These are phyloP conservation scores for Scolecobasidium constrictum DNA, from an alignment of 2,329 filamentous ascomycete genomes.

Conservation along the genomic window DNA sequence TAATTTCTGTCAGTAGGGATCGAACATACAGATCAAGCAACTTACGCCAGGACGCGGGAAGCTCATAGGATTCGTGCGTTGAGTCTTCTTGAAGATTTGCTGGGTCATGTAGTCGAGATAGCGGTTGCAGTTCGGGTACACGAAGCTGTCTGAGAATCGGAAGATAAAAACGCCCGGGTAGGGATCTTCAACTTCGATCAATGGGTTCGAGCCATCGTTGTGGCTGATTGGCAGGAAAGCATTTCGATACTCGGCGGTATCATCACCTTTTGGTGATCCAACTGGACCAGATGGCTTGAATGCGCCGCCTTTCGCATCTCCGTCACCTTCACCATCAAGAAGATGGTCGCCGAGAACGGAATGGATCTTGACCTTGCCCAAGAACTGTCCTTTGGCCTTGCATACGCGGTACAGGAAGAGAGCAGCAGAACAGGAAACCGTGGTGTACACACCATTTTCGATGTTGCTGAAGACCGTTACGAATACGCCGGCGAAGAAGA, in stretches of 20 bases:
- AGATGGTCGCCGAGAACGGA: slow-evolving; percentile 71
- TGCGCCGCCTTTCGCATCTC: slow-evolving; percentile 13
- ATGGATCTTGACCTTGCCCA: slow-evolving; percentile 74
- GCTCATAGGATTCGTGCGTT: slow-evolving; percentile 59
- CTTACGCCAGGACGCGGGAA: slow-evolving; percentile 40
- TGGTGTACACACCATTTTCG: slow-evolving; percentile 86
- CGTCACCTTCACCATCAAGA: slow-evolving; percentile 47
- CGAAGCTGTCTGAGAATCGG: slow-evolving; percentile 89
- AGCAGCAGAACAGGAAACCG: slow-evolving; percentile 64
- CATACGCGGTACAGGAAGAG: slow-evolving; percentile 76
- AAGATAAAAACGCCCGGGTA: slow-evolving; percentile 95
- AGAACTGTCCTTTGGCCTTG: slow-evolving; percentile 71
- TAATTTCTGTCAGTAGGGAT: slow-evolving; percentile 8
- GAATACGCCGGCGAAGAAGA: slow-evolving; percentile 88
- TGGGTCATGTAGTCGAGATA: slow-evolving; percentile 60
- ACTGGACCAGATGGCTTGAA: neutral
- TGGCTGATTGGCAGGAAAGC: slow-evolving; percentile 83
- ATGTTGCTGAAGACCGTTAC: slow-evolving; percentile 83
- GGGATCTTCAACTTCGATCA: slow-evolving; percentile 66
- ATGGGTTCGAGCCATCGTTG: slow-evolving; percentile 81
- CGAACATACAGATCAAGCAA: slow-evolving; percentile 4
- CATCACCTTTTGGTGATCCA: slow-evolving; percentile 17
- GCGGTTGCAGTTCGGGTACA: slow-evolving; percentile 87
- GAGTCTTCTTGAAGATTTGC: slow-evolving; percentile 47
- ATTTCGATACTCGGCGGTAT: slow-evolving; percentile 49